Base-by-base conservation (phyloP, 805 yeast species). In the Torulaspora quercuum region DNA sequence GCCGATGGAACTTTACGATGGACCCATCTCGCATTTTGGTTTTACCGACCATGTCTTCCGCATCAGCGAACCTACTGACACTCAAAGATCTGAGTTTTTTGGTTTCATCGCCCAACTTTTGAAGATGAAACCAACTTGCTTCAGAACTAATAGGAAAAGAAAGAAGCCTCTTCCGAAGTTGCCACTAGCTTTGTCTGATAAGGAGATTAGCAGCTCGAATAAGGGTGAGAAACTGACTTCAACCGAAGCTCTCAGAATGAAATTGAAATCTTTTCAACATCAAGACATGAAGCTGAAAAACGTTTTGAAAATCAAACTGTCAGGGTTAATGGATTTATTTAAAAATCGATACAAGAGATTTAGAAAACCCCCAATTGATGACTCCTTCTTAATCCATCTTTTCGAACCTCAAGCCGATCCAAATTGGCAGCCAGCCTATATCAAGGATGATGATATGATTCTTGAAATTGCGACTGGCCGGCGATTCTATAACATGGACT, bases 361-460 rank as follows among this genome's bases (percentile, higher is more conserved):
- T 67, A 82, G 80, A 52, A 92, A 89, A 53, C 97, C 98, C 0
- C 70, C 84, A 0, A 76, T 92, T 39, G 97, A 90, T 39, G 96
- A 88, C 45, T 65, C 72, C 11, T 67, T 72, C 9, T 65, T 90
- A 32, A 68, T 76, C 15, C 95, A 88, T 59, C 64, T 92, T 29
- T 90, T 90, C 63, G 95, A 85, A 42, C 78, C 82, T 1, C 35
- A 58, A 34, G 42, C 52, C 5, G 64, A 65, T 29, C 69, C 69
- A 6, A 48, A 43, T 33, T 52, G 57, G 46, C 65, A 64, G 21
- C 64, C 64, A 10, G 66, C 64, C 0, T 76, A 70, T 46, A 71
- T 71, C 12, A 75, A 72, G 42, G 75, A 73, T 41, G 78, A 77
- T 26, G 79, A 84, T 45, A 82, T 78, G 90, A 85, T 92, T 48